Conservation (phyloP, 140 eudicot species). For the Ambrosia hybrid region DNA sequence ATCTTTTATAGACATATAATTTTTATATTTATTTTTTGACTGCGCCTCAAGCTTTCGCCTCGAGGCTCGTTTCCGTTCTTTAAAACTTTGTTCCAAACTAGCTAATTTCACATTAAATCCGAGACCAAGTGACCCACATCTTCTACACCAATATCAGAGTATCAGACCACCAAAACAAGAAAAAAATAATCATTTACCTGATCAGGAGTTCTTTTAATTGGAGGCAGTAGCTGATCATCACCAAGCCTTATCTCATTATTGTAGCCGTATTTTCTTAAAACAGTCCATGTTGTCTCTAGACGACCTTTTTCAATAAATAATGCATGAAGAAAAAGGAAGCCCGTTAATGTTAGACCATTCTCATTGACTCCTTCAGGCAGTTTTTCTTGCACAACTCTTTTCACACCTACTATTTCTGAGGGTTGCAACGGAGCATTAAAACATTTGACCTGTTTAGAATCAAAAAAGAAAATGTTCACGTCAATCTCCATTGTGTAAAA, state of each 20-base stretch:
- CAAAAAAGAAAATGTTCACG: not conserved
- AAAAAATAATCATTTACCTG: slow-evolving; percentile 51
- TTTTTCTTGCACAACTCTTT: slow-evolving; percentile 97
- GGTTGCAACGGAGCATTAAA: slow-evolving; percentile 95
- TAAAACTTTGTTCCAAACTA: not conserved
- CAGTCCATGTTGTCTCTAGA: slow-evolving; percentile 97
- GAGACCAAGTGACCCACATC: not conserved
- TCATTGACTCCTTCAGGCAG: slow-evolving; percentile 86
- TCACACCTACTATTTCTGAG: slow-evolving; percentile 91
- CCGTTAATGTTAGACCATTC: slow-evolving; percentile 88
- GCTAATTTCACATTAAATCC: not conserved
- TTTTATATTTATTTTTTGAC: too few relatives aligned
- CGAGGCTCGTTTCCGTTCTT: too few relatives aligned
- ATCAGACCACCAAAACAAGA: not conserved
- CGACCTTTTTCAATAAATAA: slow-evolving; percentile 92
- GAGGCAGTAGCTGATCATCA: slow-evolving; percentile 74
- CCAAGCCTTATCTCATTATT: slow-evolving; percentile 79
- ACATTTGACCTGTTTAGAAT: slow-evolving; percentile 76
- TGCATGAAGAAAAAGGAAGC: slow-evolving; percentile 93
- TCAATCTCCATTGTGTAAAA: not conserved
- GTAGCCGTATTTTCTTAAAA: slow-evolving; percentile 87
- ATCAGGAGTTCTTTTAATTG: slow-evolving; percentile 72
- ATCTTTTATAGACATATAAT: too few relatives aligned
- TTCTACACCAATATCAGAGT: not conserved
- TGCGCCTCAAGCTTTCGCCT: too few relatives aligned